Conservation (phyloP, 495 filamentous ascomycete species). For the Hypoxylon lienhwacheense region DNA sequence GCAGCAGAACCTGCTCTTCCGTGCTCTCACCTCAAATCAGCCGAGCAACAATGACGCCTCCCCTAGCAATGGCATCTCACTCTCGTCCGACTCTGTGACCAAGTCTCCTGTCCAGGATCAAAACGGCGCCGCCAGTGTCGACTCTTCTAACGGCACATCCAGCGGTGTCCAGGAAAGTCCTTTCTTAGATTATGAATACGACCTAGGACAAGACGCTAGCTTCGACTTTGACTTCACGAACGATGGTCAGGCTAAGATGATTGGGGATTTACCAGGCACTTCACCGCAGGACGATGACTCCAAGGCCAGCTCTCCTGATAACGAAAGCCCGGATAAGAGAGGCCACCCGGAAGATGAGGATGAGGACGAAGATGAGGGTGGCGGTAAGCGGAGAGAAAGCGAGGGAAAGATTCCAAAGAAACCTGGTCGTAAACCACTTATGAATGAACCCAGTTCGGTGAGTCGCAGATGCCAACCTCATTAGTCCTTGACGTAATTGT, state of each 20-base stretch:
- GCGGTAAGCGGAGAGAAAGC: slow-evolving; percentile 78
- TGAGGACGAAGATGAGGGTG: slow-evolving; percentile 62
- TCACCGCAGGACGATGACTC: slow-evolving; percentile 36
- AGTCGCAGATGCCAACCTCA: slow-evolving; percentile 42
- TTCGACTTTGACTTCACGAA: slow-evolving; percentile 69
- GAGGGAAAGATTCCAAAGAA: slow-evolving; percentile 83
- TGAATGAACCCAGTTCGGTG: slow-evolving; percentile 93
- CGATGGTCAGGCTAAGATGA: slow-evolving; percentile 68
- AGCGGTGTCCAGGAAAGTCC: slow-evolving; percentile 69
- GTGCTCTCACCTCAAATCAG: slow-evolving; percentile 81
- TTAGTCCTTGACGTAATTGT: slow-evolving; percentile 1
- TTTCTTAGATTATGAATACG: slow-evolving; percentile 76
- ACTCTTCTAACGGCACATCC: slow-evolving; percentile 35
- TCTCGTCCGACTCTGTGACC: slow-evolving; percentile 57
- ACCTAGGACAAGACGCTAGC: slow-evolving; percentile 54
- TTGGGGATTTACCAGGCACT: slow-evolving; percentile 71
- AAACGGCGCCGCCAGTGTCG: slow-evolving; percentile 12
- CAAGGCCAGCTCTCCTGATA: slow-evolving; percentile 60
- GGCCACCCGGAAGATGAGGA: slow-evolving; percentile 70
- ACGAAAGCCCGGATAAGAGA: slow-evolving; percentile 78
- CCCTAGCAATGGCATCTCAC: slow-evolving; percentile 44
- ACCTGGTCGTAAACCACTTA: slow-evolving; percentile 93
- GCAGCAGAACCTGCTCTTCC: slow-evolving; percentile 85
- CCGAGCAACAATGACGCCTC: slow-evolving; percentile 36
- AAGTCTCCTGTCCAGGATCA: slow-evolving; percentile 53